phyloP scores from a whole-genome alignment of 169 alveolate species.

The Eimeria mitis region DNA sequence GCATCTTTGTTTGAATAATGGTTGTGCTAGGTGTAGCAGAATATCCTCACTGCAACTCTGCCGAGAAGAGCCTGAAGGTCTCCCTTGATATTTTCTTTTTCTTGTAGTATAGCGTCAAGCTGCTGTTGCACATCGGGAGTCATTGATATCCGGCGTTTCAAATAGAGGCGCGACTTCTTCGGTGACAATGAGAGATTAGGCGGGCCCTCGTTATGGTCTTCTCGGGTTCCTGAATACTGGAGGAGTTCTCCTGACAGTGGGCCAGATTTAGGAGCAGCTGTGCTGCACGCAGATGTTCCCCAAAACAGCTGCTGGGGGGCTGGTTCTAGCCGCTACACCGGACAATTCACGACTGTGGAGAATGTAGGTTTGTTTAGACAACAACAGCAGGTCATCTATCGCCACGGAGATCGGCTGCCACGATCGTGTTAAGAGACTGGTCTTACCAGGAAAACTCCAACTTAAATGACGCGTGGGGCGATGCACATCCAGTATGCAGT shows the following conservation, averaged over 20 bases:
- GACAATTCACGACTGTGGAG: neutral
- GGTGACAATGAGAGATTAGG: neutral
- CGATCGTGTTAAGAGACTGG: too few species aligned
- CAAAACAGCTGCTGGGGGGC: neutral
- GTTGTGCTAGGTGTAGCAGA: neutral
- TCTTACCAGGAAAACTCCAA: slow-evolving; percentile 53
- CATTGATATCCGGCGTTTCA: slow-evolving; percentile 9
- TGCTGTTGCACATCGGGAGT: slow-evolving; percentile 25
- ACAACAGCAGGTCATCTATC: neutral
- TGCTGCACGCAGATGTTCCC: neutral
- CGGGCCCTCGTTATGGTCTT: neutral
- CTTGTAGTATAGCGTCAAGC: slow-evolving; percentile 3
- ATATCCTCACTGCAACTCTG: slow-evolving; percentile 44
- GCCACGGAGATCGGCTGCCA: neutral
- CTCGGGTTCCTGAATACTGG: neutral
- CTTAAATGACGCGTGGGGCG: neutral
- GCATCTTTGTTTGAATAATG: neutral
- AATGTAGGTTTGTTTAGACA: neutral
- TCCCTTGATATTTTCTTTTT: neutral
- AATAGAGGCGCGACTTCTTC: neutral
- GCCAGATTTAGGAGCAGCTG: neutral
- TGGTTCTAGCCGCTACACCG: neutral
- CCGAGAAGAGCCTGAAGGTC: slow-evolving; percentile 27
- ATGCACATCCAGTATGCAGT: neutral
- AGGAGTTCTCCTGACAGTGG: neutral